Evolutionary conservation across 208 protist species (phyloP), one percentile per base, ranked within the genome.

Genomic region (Leishmania gerbilli): DNA sequence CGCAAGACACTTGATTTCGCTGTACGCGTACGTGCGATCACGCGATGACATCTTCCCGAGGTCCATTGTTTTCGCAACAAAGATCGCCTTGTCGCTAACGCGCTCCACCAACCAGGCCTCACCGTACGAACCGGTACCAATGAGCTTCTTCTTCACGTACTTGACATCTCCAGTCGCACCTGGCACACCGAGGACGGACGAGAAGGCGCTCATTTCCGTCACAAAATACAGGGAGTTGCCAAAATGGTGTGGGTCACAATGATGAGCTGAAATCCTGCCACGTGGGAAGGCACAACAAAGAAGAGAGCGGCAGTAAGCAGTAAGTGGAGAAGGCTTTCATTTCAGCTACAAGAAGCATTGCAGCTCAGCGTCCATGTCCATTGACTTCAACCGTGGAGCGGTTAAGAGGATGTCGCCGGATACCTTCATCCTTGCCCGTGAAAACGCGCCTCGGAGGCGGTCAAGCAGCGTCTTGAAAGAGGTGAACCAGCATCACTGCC

Each of bases 1-100:
- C 13, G 92, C 90, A 31, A 97, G 79, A 74, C 94, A 97, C 76
- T 95, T 96, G 68, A 97, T 97, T 76, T 97, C 92, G 80, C 91
- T 95, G 71, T 95, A 90, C 1, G 94, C 94, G 76, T 97, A 97
- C 55, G 87, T 87, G 45, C 90, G 91, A 74, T 97, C 94, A 1
- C 93, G 91, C 5, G 84, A 67, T 7, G 94, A 96, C 94, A 97
- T 97, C 79, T 95, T 96, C 65, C 87, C 84, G 42, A 97, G 88
- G 81, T 95, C 83, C 90, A 96, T 95, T 24, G 88, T 87, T 77
- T 97, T 97, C 11, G 94, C 94, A 31, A 97, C 94, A 80, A 90
- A 95, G 68, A 97, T 90, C 17, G 80, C 81, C 27, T 85, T 82
- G 82, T 97, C 92, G 34, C 81, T 78, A 7, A 81, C 45, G 21